These are phyloP conservation scores for Cyclotella distinguenda DNA, from an alignment of 108 stramenopile species.

Conservation along the genomic window DNA sequence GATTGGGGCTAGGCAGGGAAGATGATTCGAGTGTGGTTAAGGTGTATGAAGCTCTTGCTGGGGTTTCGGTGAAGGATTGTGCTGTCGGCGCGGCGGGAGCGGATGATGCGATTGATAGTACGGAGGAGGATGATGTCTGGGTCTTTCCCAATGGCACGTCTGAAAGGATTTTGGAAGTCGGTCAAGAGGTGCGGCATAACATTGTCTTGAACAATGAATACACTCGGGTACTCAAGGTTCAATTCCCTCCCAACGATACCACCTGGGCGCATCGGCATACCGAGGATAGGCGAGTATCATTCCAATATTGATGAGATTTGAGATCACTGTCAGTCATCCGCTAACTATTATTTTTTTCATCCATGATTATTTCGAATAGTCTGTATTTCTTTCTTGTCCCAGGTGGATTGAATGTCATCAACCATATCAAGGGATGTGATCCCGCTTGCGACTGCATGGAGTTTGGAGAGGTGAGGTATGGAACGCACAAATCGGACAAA, in stretches of 20 bases:
- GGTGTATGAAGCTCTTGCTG: slow-evolving; percentile 68
- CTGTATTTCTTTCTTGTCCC: slow-evolving; percentile 65
- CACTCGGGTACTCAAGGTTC: slow-evolving; percentile 54
- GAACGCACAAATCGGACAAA: slow-evolving; percentile 49
- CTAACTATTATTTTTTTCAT: too few species aligned
- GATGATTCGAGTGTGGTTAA: slow-evolving; percentile 79
- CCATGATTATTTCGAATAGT: too few species aligned
- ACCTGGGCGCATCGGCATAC: slow-evolving; percentile 73
- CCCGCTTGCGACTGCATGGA: slow-evolving; percentile 62
- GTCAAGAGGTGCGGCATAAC: slow-evolving; percentile 53
- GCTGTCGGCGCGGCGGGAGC: neutral
- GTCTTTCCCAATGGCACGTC: slow-evolving; percentile 47
- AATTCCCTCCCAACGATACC: slow-evolving; percentile 55
- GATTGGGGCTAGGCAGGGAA: slow-evolving; percentile 55
- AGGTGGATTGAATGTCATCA: slow-evolving; percentile 58
- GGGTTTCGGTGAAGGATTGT: slow-evolving; percentile 48
- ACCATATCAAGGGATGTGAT: slow-evolving; percentile 64
- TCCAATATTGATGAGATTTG: too few species aligned
- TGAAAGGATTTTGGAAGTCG: slow-evolving; percentile 65
- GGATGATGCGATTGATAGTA: slow-evolving; percentile 18
- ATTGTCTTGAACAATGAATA: slow-evolving; percentile 58
- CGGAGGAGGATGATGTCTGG: slow-evolving; percentile 56
- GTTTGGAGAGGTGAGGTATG: slow-evolving; percentile 60
- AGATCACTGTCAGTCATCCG: too few species aligned
- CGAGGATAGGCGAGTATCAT: too few species aligned